Conservation (phyloP, 306 rosid species). For the Prosopis cineraria region DNA sequence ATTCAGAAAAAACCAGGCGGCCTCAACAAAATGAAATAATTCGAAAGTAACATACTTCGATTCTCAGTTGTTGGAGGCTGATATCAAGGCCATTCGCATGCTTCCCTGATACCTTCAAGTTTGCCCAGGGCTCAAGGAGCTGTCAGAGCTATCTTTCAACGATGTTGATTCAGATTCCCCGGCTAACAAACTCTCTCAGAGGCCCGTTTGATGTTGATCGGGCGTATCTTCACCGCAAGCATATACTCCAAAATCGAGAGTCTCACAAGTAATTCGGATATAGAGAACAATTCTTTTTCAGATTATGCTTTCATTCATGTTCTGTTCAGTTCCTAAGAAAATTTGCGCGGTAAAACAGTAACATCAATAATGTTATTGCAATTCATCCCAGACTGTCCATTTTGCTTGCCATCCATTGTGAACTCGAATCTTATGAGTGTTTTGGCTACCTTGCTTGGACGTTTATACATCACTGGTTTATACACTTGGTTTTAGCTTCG, state of each 20-base stretch:
- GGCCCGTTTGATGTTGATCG: constrained; percentile 51
- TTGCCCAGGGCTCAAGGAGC: not conserved
- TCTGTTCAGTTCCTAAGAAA: constrained; percentile 15
- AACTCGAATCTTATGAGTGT: not conserved
- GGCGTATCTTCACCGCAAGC: constrained; percentile 53
- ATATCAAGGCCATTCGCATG: not conserved
- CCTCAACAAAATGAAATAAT: not conserved
- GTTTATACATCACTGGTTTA: not conserved
- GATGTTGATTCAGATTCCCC: constrained; percentile 60
- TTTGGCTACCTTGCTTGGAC: not conserved
- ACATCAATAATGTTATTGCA: not conserved
- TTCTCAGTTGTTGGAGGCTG: not conserved
- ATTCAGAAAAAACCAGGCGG: not conserved
- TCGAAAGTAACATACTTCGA: not conserved
- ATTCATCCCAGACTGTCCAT: not conserved
- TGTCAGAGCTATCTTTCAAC: not conserved
- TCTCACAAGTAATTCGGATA: constrained; percentile 39
- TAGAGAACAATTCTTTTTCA: not conserved
- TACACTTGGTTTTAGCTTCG: constrained; percentile 3
- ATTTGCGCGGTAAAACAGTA: not conserved
- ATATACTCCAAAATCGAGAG: constrained; percentile 37
- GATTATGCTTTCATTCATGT: not conserved
- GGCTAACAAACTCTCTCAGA: constrained; percentile 54
- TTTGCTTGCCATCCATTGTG: not conserved
- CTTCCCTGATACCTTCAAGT: not conserved